Percentiles rank a stretch among this genome's conserved stretches.
These are phyloP conservation scores for Panaeolus cyanescens DNA, from an alignment of 768 basidiomycete species.

Conservation along the genomic window DNA sequence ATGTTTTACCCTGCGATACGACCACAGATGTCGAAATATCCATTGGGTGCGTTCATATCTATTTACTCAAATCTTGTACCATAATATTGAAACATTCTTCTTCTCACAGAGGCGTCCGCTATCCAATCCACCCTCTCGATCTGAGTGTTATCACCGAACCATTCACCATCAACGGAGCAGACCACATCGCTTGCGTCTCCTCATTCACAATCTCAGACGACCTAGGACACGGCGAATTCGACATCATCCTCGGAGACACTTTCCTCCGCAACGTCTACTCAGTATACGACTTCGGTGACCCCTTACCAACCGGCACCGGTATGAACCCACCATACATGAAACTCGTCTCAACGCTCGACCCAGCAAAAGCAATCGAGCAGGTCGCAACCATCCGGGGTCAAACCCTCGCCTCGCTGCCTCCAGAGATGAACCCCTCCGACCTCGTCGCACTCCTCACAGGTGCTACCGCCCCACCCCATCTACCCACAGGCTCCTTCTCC, in stretches of 20 bases:
- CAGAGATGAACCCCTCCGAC: conserved; percentile 26
- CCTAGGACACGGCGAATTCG: conserved; percentile 27
- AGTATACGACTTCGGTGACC: conserved; percentile 47
- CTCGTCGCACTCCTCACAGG: conserved; percentile 17
- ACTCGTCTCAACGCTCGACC: conserved; percentile 37
- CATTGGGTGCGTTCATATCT: conserved; percentile 37
- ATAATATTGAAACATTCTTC: neutral
- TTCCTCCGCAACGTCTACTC: conserved; percentile 50
- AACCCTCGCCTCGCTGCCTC: conserved; percentile 23
- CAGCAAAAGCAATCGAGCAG: conserved; percentile 31
- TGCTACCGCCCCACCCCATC: neutral
- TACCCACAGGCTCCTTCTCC: neutral
- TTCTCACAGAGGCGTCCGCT: conserved; percentile 26
- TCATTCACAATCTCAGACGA: conserved; percentile 31
- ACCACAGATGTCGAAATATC: conserved; percentile 33
- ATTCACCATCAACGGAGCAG: conserved; percentile 22
- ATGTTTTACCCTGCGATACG: conserved; percentile 41
- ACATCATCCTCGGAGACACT: conserved; percentile 43
- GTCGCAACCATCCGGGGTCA: conserved; percentile 27
- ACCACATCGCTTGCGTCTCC: conserved; percentile 40
- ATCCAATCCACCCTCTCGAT: conserved; percentile 47
- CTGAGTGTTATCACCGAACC: conserved; percentile 32
- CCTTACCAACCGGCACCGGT: conserved; percentile 12
- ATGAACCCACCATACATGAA: conserved; percentile 36
- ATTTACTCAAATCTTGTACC: conserved; percentile 14